phyloP scores from a whole-genome alignment of 2,329 filamentous ascomycete species.

The Arthrobotrys sinensis region DNA sequence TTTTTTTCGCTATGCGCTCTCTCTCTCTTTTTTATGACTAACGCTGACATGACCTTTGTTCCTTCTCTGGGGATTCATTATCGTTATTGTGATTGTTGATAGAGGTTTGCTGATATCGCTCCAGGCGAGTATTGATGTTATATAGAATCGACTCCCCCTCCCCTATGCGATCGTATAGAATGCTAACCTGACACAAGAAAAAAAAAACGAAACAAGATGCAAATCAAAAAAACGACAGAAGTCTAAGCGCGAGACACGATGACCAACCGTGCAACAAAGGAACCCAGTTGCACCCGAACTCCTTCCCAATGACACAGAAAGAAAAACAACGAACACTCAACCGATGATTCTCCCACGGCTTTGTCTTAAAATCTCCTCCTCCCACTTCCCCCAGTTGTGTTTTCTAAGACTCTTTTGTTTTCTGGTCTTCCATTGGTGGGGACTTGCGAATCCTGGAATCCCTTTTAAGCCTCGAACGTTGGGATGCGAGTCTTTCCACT shows the following conservation, averaged over 20 bases:
- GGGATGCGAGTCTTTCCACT: slow-evolving; percentile 14
- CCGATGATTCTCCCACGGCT: neutral
- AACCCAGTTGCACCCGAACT: too few relatives aligned
- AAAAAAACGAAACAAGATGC: slow-evolving; percentile 12
- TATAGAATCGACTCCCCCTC: neutral
- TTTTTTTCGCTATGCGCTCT: neutral
- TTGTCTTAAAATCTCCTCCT: neutral
- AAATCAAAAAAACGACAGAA: slow-evolving; percentile 4
- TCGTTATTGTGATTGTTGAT: neutral
- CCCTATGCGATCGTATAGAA: neutral
- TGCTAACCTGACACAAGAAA: neutral
- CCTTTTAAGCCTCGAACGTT: neutral
- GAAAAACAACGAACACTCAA: slow-evolving; percentile 2
- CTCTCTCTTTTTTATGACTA: neutral
- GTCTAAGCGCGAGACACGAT: too few relatives aligned
- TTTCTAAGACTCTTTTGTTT: neutral
- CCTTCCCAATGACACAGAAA: neutral
- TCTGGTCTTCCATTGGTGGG: neutral
- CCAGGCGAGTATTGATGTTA: neutral
- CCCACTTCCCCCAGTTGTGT: slow-evolving; percentile 30
- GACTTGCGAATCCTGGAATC: neutral
- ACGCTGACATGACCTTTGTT: neutral
- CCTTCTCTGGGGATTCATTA: neutral
- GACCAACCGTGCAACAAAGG: neutral
- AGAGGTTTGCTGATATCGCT: neutral